These are phyloP conservation scores for Butyriboletus loyo DNA, from an alignment of 768 basidiomycete genomes.

Conservation along the genomic window DNA sequence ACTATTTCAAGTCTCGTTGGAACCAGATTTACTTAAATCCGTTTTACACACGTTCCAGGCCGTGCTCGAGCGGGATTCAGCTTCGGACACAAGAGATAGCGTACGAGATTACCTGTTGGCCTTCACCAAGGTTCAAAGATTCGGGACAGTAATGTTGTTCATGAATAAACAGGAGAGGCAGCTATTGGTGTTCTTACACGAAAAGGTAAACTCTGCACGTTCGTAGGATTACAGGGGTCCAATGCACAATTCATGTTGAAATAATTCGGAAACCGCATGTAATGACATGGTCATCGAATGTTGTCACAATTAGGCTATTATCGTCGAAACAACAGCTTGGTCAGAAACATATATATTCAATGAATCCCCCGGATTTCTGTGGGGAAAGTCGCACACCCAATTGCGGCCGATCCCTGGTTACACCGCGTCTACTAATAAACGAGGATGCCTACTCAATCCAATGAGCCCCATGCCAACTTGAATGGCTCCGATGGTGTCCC, in stretches of 20 bases:
- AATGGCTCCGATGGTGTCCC: neutral
- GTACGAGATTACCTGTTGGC: slow-evolving; percentile 49
- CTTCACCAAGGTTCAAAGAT: slow-evolving; percentile 57
- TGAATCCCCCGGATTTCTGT: too few relatives aligned
- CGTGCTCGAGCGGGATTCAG: slow-evolving; percentile 23
- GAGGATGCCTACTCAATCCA: slow-evolving; percentile 7
- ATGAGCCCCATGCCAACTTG: neutral
- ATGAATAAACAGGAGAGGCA: slow-evolving; percentile 54
- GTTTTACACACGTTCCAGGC: slow-evolving; percentile 51
- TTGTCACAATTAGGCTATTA: neutral
- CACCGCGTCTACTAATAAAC: neutral
- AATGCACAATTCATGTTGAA: neutral
- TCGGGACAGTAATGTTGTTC: slow-evolving; percentile 61
- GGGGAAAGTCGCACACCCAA: neutral
- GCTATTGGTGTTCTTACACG: slow-evolving; percentile 47
- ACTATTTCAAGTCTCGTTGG: slow-evolving; percentile 69
- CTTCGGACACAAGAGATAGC: slow-evolving; percentile 11
- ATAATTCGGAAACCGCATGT: neutral
- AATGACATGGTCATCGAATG: neutral
- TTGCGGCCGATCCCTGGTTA: neutral
- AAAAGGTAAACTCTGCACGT: slow-evolving; percentile 15
- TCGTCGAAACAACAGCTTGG: too few relatives aligned
- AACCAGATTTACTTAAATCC: slow-evolving; percentile 57
- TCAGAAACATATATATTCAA: too few relatives aligned
- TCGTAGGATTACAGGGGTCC: neutral